Conservation (phyloP, 2,329 filamentous ascomycete genomes). For the Xylaria sp. region DNA sequence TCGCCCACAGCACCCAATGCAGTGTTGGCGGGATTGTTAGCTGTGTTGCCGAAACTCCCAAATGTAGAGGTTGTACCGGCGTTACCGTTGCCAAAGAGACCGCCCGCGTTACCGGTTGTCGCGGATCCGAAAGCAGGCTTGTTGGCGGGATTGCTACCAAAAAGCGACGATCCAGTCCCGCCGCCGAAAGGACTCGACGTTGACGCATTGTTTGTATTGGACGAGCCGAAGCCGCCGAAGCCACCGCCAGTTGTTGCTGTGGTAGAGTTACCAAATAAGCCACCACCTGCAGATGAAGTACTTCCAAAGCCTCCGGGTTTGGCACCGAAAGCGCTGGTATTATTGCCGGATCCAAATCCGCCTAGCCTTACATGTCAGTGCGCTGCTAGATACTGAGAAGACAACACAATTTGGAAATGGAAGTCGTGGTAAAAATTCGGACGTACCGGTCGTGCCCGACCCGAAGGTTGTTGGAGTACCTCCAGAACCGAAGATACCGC, state of each 20-base stretch:
- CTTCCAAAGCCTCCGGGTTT: conserved; percentile 52
- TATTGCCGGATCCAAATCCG: conserved; percentile 58
- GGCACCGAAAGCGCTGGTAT: conserved; percentile 59
- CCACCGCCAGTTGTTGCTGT: conserved; percentile 53
- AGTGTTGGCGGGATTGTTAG: conserved; percentile 56
- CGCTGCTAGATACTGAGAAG: neutral
- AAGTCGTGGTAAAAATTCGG: conserved; percentile 5
- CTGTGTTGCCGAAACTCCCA: conserved; percentile 52
- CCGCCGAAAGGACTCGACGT: conserved; percentile 53
- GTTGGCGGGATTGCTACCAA: conserved; percentile 49
- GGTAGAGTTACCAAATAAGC: conserved; percentile 47
- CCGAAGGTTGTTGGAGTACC: conserved; percentile 54
- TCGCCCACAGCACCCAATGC: conserved; percentile 65
- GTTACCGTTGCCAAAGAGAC: conserved; percentile 59
- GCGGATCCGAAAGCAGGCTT: conserved; percentile 62
- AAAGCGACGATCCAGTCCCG: conserved; percentile 42
- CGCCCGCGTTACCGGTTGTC: conserved; percentile 56
- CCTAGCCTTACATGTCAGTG: conserved; percentile 41
- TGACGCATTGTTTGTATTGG: conserved; percentile 51
- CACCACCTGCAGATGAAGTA: conserved; percentile 46
- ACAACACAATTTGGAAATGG: conserved; percentile 1
- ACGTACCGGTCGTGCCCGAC: conserved; percentile 53
- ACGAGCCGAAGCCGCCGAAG: conserved; percentile 53
- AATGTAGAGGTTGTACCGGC: conserved; percentile 41
- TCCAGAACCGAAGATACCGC: conserved; percentile 48